Base-by-base conservation (phyloP, 1,139 yeast genomes). In the Geotrichum candidum region DNA sequence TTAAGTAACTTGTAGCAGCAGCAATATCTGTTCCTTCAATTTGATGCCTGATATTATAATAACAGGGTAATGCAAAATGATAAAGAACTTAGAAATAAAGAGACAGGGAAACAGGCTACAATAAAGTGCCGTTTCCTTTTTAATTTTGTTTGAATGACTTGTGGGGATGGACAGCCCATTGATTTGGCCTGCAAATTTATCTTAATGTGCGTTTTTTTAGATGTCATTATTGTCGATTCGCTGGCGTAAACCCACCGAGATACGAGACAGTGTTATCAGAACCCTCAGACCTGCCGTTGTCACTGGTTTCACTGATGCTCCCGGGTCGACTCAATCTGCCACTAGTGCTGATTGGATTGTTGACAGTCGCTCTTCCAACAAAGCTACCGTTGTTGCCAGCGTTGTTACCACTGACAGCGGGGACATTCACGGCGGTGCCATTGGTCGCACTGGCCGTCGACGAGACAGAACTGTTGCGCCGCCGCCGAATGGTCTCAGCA, bases 401-500 rank as follows among this genome's bases (percentile, higher is more conserved):
- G n/a, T 18, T 22, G 22, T 18, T 29, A 15, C 33, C 31, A 11
- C 7, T 22, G n/a, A 13, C n/a, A 38, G 52, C 9, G 13, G 27
- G 23, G 18, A 23, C 51, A 15, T 45, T 29, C 33, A 29, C 33
- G 23, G 29, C 41, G 9, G 57, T 27, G 51, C 23, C 23, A 11
- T 31, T 54, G 22, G 51, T 33, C 35, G 35, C 31, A 22, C 52
- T 22, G 18, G 51, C 52, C 15, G 35, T 33, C 41, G 54, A 31
- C 52, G 51, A 22, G n/a, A 15, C 38, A 1, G 38, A 18, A n/a
- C 45, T 22, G 41, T 23, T 25, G 35, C 27, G 51, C 38, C 23
- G 38, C 51, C 18, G 57, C 50, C 25, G 54, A 23, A 33, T 15
- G 22, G 38, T 59, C 33, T 59, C 62, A 23, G 62, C 62, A 18